These are phyloP conservation scores for Mucor indicus DNA, from an alignment of 371 early-diverging fungal genomes.

Conservation along the genomic window DNA sequence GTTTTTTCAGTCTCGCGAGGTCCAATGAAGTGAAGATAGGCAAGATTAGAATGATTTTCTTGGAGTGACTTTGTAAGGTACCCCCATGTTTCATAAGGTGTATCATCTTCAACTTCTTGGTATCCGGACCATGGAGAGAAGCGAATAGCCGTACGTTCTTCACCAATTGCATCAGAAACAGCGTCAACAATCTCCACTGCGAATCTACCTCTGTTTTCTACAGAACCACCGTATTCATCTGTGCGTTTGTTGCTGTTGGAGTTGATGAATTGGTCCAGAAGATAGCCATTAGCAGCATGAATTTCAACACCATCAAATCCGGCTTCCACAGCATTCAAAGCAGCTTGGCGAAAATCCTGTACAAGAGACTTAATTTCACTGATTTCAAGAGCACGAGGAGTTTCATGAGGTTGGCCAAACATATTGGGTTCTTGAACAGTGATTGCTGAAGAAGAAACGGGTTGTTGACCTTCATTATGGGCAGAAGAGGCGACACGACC, in stretches of 20 bases:
- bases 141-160: slow-evolving; percentile 20
- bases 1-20: slow-evolving; percentile 13
- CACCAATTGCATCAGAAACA: slow-evolving; percentile 39
- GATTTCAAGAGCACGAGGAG: slow-evolving; percentile 48
- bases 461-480: too few relatives aligned
- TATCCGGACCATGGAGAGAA: slow-evolving; percentile 12
- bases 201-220: slow-evolving; percentile 72
- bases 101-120: slow-evolving; percentile 30
- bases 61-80: slow-evolving; percentile 19
- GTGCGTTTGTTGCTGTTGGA: slow-evolving; percentile 51
- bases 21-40: slow-evolving; percentile 34
- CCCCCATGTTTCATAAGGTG: slow-evolving; percentile 25
- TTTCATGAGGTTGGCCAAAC: too few relatives aligned
- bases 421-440: too few relatives aligned
- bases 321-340: slow-evolving; percentile 33
- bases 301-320: slow-evolving; percentile 71
- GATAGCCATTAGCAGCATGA: slow-evolving; percentile 69
- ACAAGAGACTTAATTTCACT: slow-evolving; percentile 60
- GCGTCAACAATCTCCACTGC: slow-evolving; percentile 51
- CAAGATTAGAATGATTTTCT: slow-evolving; percentile 16
- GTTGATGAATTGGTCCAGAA: slow-evolving; percentile 56
- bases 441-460: too few relatives aligned
- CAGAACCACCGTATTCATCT: slow-evolving; percentile 66
- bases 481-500: slow-evolving; percentile 18
- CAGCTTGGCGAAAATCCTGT: slow-evolving; percentile 57